Conservation (phyloP, 2,329 filamentous ascomycete species). For the Aspergillus floridensis region DNA sequence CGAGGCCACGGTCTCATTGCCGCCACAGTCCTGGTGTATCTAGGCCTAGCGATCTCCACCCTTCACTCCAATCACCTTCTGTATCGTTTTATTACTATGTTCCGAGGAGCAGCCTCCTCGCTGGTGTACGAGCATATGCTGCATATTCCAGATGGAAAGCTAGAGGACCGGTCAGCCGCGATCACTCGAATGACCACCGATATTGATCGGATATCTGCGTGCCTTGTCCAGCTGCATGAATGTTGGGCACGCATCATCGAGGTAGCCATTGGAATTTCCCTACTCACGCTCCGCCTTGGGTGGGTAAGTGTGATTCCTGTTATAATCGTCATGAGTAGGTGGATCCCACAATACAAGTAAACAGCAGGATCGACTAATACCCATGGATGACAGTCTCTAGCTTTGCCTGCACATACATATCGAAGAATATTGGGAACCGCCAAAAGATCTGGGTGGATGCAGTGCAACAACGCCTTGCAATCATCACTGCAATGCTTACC, state of each 20-base stretch:
- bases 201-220: neutral
- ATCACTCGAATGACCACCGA: slow-evolving; percentile 1
- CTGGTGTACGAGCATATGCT: neutral
- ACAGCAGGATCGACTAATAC: neutral
- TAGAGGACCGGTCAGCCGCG: neutral
- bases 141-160: neutral
- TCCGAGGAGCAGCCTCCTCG: neutral
- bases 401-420: slow-evolving; percentile 4
- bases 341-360: no score
- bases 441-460: slow-evolving; percentile 43
- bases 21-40: neutral
- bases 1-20: neutral
- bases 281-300: neutral
- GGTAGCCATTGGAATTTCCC: neutral
- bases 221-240: neutral
- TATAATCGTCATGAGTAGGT: neutral
- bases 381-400: neutral
- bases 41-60: neutral
- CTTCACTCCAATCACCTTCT: neutral
- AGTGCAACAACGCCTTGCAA: slow-evolving; percentile 41
- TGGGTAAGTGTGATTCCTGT: neutral
- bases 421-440: slow-evolving; percentile 8
- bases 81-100: neutral
- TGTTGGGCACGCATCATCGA: neutral
- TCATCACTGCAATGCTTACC: slow-evolving; percentile 39